phyloP scores from a whole-genome alignment of 805 yeast genomes.

The Ogataea wickerhamii region DNA sequence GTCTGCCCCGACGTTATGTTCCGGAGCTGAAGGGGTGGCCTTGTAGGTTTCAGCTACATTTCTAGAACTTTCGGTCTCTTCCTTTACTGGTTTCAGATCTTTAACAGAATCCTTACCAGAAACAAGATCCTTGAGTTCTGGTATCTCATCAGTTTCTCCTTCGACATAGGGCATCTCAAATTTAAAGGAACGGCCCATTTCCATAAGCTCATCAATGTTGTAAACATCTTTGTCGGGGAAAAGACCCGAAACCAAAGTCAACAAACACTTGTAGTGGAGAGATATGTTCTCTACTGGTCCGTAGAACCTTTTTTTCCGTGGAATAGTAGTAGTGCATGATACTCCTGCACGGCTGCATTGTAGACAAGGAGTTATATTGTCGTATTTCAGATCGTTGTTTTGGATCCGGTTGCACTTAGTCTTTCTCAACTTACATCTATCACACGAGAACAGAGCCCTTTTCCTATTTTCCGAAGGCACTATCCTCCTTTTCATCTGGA shows the following conservation, averaged over 20 bases:
- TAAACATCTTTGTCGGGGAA: slow-evolving; percentile 44
- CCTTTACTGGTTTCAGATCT: background rate
- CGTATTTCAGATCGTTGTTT: slow-evolving; percentile 32
- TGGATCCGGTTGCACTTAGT: slow-evolving; percentile 39
- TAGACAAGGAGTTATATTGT: slow-evolving; percentile 38
- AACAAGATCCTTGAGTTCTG: slow-evolving; percentile 8
- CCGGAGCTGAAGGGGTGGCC: slow-evolving; percentile 1
- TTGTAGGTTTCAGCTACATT: background rate
- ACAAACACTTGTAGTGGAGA: slow-evolving; percentile 40
- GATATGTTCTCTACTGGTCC: slow-evolving; percentile 43
- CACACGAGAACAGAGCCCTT: slow-evolving; percentile 44
- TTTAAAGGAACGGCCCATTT: slow-evolving; percentile 33
- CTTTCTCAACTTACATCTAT: slow-evolving; percentile 42
- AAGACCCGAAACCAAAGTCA: slow-evolving; percentile 36
- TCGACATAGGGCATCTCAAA: slow-evolving; percentile 35
- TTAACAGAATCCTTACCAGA: slow-evolving; percentile 1
- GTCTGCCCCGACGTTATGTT: background rate
- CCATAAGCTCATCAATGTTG: slow-evolving; percentile 39
- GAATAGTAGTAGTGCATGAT: slow-evolving; percentile 39
- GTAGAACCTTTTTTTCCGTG: slow-evolving; percentile 39
- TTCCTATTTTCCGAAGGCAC: slow-evolving; percentile 38
- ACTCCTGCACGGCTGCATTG: slow-evolving; percentile 37
- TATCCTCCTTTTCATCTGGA: slow-evolving; percentile 32
- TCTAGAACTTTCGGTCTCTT: background rate
- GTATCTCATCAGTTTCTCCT: slow-evolving; percentile 10